phyloP scores from a whole-genome alignment of 805 yeast species.

The Teunomyces cretensis region DNA sequence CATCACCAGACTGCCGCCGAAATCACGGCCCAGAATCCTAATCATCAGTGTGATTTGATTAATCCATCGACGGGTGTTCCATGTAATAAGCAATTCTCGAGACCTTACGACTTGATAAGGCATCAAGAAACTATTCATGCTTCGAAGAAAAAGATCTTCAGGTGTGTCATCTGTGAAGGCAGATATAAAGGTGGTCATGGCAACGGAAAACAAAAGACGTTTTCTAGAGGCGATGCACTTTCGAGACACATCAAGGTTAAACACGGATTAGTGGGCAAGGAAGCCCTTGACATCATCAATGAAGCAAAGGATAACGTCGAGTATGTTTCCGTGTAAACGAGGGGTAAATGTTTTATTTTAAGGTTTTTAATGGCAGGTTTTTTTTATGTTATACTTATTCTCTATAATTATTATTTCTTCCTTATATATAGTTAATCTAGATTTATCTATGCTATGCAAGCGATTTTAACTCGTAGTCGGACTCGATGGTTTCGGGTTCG shows the following conservation, averaged over 20 bases:
- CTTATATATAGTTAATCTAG: background rate
- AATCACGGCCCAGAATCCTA: conserved; percentile 33
- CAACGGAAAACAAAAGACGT: conserved; percentile 50
- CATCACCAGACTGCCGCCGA: conserved; percentile 28
- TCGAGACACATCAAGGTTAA: conserved; percentile 66
- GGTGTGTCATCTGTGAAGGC: conserved; percentile 49
- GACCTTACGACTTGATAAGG: conserved; percentile 52
- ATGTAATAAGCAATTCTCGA: conserved; percentile 79
- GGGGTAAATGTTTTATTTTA: background rate
- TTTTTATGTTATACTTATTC: conserved; percentile 7
- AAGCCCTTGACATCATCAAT: conserved; percentile 69
- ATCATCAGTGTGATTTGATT: conserved; percentile 57
- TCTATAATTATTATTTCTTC: background rate
- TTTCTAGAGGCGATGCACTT: conserved; percentile 47
- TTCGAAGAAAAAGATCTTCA: conserved; percentile 42
- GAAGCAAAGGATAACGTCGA: conserved; percentile 79
- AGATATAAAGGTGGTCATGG: conserved; percentile 47
- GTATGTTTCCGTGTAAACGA: conserved; percentile 34
- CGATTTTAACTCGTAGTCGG: conserved; percentile 1
- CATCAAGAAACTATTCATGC: conserved; percentile 53
- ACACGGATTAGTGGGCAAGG: conserved; percentile 68
- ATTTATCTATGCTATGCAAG: conserved; percentile 1
- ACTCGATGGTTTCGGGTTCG: background rate
- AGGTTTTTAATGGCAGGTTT: background rate
- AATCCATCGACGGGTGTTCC: conserved; percentile 62